Evolutionary conservation across 768 basidiomycete species (phyloP), one percentile per base, ranked within the genome.

Genomic region (Lentinula boryana): DNA sequence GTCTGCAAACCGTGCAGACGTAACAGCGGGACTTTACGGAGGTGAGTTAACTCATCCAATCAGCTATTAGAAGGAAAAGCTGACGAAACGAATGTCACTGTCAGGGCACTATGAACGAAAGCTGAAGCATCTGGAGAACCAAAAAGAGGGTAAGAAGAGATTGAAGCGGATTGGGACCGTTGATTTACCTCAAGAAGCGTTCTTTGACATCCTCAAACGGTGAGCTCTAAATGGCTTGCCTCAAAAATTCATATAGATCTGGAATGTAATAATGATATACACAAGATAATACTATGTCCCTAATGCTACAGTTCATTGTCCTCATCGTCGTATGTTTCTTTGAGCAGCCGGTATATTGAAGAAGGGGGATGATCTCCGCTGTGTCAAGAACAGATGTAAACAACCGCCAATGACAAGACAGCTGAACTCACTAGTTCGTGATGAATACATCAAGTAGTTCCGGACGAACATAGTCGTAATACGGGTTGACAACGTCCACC

Each of bases 361-460:
- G 95, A 92, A 18, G 96, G 95, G 23, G 95, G 93, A 71, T 98
- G 95, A 71, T 97, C 96, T 21, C 96, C 96, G 65, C 95, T 98
- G 65, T 38, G 52, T 46, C 58, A 13, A 7, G 27, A 48, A 49
- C 33, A 36, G 8, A 32, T 16, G 31, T n/a, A 36, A 13, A 8
- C 18, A 9, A 32, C 9, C 4, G 13, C 13, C 21, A 18, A 36
- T n/a, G 33, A 56, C 48, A 55, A 8, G 55, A 52, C 36, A 38
- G 38, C 23, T 9, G 74, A 62, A 79, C 95, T 78, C 72, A 98
- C 96, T 98, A 92, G 66, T 99, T 98, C 12, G 95, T 98, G 67
- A 99, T 91, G 72, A 92, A 96, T 12, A 93, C 89, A 69, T 94
- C 89, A 59, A 99, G 85, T 64, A 98, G 75, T 69, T 98, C 95